These are phyloP conservation scores for Chalciporus sp. DNA, from an alignment of 1,284 basidiomycete species.

Conservation along the genomic window DNA sequence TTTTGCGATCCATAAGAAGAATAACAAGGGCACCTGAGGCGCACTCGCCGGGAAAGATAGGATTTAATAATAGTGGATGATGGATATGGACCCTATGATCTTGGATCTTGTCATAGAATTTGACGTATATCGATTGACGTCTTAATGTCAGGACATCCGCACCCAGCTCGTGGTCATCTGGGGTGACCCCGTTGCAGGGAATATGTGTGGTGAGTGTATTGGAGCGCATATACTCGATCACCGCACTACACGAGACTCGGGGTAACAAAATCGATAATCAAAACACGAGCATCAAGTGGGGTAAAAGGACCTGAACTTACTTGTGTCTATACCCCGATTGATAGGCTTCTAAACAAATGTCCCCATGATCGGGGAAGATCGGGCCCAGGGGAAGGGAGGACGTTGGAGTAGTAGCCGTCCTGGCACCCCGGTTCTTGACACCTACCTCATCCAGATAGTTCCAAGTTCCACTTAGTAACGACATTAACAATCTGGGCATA, in stretches of 20 bases:
- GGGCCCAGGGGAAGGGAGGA: background rate
- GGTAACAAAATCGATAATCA: background rate
- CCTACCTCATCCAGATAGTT: background rate
- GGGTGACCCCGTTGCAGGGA: background rate
- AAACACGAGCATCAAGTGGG: background rate
- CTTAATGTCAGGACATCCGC: background rate
- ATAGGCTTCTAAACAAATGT: background rate
- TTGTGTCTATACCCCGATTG: background rate
- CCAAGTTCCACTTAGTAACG: background rate
- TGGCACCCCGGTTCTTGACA: background rate
- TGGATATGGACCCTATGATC: background rate
- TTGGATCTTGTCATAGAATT: background rate
- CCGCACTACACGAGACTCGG: no score
- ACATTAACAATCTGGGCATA: background rate
- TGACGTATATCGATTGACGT: background rate
- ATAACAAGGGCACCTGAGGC: no score
- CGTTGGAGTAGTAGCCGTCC: background rate
- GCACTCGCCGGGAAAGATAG: background rate
- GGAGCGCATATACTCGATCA: no score
- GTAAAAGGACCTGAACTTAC: background rate
- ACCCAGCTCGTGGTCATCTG: background rate
- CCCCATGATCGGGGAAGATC: background rate
- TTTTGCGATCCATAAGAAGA: background rate
- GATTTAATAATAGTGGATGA: background rate
- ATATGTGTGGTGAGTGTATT: no score